phyloP scores from a whole-genome alignment of 805 yeast species.

The Kluyveromyces wickerhamii region DNA sequence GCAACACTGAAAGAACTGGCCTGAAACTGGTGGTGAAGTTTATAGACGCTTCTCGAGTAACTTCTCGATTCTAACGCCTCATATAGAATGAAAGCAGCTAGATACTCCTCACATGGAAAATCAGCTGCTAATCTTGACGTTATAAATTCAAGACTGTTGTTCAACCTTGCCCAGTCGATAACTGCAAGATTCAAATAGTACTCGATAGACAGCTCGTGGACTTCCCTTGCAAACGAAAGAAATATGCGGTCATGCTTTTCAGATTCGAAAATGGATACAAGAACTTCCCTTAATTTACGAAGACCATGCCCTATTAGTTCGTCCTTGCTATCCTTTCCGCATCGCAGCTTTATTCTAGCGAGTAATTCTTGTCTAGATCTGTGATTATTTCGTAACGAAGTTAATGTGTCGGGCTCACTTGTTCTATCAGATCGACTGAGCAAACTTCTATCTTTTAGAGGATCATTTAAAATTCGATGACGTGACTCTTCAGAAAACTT shows the following conservation, averaged over 20 bases:
- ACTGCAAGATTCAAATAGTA: slow-evolving; percentile 7
- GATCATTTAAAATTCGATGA: slow-evolving; percentile 15
- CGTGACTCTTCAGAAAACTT: slow-evolving; percentile 29
- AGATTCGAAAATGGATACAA: slow-evolving; percentile 14
- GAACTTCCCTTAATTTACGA: slow-evolving; percentile 21
- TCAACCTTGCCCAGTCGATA: not conserved
- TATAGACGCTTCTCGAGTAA: not conserved
- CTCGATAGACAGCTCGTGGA: slow-evolving; percentile 15
- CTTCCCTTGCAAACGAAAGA: slow-evolving; percentile 11
- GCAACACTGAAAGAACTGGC: too few species aligned
- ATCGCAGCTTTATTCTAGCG: slow-evolving; percentile 26
- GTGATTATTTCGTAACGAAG: slow-evolving; percentile 35
- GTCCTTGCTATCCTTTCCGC: slow-evolving; percentile 12
- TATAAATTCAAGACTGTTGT: not conserved
- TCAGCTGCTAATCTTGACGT: not conserved
- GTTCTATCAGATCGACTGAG: slow-evolving; percentile 54
- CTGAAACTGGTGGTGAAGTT: not conserved
- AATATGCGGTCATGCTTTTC: slow-evolving; percentile 11
- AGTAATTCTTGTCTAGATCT: slow-evolving; percentile 36
- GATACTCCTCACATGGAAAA: not conserved
- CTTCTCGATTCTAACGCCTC: not conserved
- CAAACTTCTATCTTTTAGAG: slow-evolving; percentile 38
- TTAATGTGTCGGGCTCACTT: slow-evolving; percentile 13
- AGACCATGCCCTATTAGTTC: slow-evolving; percentile 28
- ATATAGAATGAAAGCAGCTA: not conserved